These are phyloP conservation scores for Buddleja alternifolia DNA, from an alignment of 257 asterid genomes.

Conservation along the genomic window DNA sequence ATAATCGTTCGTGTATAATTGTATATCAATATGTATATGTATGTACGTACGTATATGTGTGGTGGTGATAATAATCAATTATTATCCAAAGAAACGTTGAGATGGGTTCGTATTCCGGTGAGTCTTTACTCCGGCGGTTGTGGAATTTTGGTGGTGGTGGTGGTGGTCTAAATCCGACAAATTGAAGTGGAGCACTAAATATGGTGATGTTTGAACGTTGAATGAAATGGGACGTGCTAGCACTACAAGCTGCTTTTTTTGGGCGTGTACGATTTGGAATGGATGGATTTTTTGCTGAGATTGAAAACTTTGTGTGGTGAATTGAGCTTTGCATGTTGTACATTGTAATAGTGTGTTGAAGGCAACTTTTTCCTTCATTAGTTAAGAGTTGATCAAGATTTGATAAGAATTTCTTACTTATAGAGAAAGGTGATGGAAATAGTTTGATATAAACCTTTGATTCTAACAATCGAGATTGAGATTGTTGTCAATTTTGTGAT, in stretches of 20 bases:
- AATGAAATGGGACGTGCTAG: constrained; percentile 35
- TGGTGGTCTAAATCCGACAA: constrained; percentile 35
- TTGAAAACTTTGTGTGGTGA: background rate
- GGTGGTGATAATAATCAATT: too few relatives aligned
- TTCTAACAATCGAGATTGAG: too few relatives aligned
- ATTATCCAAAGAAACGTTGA: too few relatives aligned
- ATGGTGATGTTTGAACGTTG: constrained; percentile 35
- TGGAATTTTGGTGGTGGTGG: constrained; percentile 4
- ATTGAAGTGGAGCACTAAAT: constrained; percentile 47
- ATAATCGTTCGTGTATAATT: too few relatives aligned
- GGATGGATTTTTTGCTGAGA: background rate
- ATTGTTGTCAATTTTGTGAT: too few relatives aligned
- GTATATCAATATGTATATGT: too few relatives aligned
- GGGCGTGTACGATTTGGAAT: constrained; percentile 11
- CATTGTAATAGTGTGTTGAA: background rate
- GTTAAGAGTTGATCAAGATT: background rate
- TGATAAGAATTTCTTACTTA: background rate
- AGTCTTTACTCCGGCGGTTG: background rate
- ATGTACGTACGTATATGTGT: too few relatives aligned
- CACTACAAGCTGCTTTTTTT: constrained; percentile 25
- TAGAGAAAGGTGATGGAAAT: background rate
- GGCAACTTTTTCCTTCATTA: background rate
- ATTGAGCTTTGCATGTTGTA: background rate
- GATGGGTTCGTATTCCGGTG: too few relatives aligned
- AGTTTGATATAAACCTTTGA: too few relatives aligned